Base-by-base conservation (phyloP, 106 monocot genomes). In the Dendrobium catenatum region DNA sequence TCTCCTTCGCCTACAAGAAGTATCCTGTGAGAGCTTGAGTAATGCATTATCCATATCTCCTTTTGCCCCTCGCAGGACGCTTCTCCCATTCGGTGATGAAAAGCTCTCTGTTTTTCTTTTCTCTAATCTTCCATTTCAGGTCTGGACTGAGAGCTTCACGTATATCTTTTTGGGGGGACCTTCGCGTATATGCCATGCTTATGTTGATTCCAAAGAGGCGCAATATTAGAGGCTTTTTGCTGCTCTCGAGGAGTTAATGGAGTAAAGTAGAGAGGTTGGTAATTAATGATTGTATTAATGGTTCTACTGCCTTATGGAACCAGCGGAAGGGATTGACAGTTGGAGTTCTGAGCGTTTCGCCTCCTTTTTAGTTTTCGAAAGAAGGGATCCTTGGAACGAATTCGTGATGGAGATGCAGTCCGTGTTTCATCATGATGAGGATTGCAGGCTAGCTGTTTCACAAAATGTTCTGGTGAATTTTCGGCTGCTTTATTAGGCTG, bases 1-100 rank as follows among this genome's bases (percentile, higher is more conserved):
- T 83, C 83, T 47, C 78, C 83, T 79, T 83, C 83, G 8, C 83
- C 78, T 0, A 83, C 83, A 16, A 83, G 78, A n/a, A 83, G 54
- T 11, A 83, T 83, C 26, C 29, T 51, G 51, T 83, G 83, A 72
- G 49, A 54, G 26, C 70, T 78, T 19, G 72, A 72, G 42, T 83
- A 83, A 67, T 83, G 83, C 11, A 43, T 78, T 78, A 83, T 79
- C 72, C 72, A 79, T 79, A 17, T 70, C 56, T 83, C 83, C 22
- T 43, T 2, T 19, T 47, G 10, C 26, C 20, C 29, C 18, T 1
- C 43, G 6, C 10, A 0, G 29, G 42, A 16, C 4, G 13, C 33
- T 44, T 43, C 43, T 44, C 5, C 74, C 74, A 74, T 74, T 44
- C 19, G 41, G 44, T 2, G 18, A 74, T 44, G 20, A 37, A 15